Base-by-base conservation (phyloP, 805 yeast genomes). In the Ogataea nakhonphanomensis region DNA sequence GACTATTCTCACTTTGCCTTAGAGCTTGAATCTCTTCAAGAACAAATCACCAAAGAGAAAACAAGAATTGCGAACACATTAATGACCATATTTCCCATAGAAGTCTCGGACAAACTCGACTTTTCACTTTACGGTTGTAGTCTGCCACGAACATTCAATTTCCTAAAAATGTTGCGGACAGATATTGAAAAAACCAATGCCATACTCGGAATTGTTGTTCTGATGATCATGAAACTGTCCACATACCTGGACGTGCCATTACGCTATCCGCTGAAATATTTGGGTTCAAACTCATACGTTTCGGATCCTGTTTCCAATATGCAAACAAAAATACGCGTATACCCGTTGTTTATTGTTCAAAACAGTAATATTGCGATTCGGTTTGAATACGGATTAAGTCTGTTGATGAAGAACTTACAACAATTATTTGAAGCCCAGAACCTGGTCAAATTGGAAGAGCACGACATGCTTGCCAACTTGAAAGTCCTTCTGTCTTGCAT, bases 321-420 rank as follows among this genome's bases (percentile, higher is more conserved):
- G 20, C 46, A 44, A 13, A 46, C 46, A 4, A 45, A 71, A 63
- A 11, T 62, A 61, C 30, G 59, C 46, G 49, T 67, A 27, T 75
- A 73, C 48, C 81, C 81, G 4, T 50, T 76, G 30, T 75, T 76
- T 68, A 61, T 73, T n/a, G 65, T 67, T 12, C 74, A 71, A 8
- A 68, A 67, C 37, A 48, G 52, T 12, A 50, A 54, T 20, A 29
- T 55, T 26, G 50, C 53, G 5, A 64, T 70, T 43, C 57, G 77
- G 23, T 74, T 75, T 35, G 76, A 77, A 42, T 76, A 73, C 53
- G 81, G 71, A 1, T 54, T 74, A 13, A 63, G 65, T 24, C 54
- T 77, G 17, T 56, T 77, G 29, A 63, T 66, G 40, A 70, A 71
- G 45, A 64, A 74, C 49, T 60, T 76, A 28, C 76, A 74, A 50